Base-by-base conservation (phyloP, 805 yeast species). In the Saturnispora kantuleensis region DNA sequence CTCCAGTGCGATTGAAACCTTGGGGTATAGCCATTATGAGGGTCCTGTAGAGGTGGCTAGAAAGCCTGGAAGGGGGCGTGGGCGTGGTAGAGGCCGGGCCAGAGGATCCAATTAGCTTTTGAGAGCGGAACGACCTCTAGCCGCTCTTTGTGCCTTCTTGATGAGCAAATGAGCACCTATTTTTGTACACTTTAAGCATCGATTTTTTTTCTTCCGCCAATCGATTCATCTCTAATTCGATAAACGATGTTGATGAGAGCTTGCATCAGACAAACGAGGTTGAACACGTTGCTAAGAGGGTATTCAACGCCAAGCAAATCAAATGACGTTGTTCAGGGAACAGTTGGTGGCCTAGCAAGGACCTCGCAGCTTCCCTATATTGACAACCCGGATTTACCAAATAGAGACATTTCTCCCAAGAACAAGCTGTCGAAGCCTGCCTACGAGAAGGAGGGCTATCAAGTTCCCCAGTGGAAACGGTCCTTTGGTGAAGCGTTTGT, bases 401-500 rank as follows among this genome's bases (percentile, higher is more conserved):
- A 57, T 32, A 64, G 57, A 48, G 69, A 65, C 48, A 55, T 64
- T n/a, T 57, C 53, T 44, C 59, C 63, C 2, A 63, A 62, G 44
- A 38, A 52, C 16, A 64, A 62, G 45, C 40, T 65, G n/a, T 53
- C 47, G 16, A 52, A 50, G 31, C 61, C 65, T 10, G 49, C 48
- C 18, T 53, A 55, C 18, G 68, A 64, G 45, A 55, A 52, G n/a
- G 56, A 49, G 29, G 55, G 50, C 5, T 62, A 50, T 37, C 48
- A 50, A 10, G 58, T 75, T 36, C 73, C 81, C 0, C 60, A 65
- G 45, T 71, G 77, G 72, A 69, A 75, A 48, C 73, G 69, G 50
- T 67, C 70, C 0, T 57, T 84, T 32, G 93, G 90, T 52, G 88
- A 84, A 59, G 56, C 73, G 34, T 69, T 81, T 17, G 73, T 84